Conservation (phyloP, 371 early-diverging fungal genomes). For the Lichtheimia ramosa region DNA sequence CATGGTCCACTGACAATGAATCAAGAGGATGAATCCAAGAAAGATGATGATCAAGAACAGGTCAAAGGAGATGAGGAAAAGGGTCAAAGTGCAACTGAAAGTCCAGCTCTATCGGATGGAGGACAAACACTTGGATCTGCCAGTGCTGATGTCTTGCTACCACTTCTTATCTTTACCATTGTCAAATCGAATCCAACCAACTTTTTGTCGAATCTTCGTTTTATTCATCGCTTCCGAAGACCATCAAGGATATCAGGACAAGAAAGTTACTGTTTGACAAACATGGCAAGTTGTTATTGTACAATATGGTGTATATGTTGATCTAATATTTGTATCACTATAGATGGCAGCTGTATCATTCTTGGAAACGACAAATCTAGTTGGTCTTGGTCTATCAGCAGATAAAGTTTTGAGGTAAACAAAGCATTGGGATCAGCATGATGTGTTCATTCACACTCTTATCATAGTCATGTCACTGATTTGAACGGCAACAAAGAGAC, state of each 20-base stretch:
- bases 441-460: neutral
- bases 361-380: slow-evolving; percentile 47
- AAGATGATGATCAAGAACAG: too few species aligned
- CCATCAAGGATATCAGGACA: slow-evolving; percentile 47
- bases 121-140: slow-evolving; percentile 17
- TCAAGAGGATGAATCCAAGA: too few species aligned
- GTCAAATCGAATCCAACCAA: slow-evolving; percentile 68
- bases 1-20: too few species aligned
- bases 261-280: slow-evolving; percentile 54
- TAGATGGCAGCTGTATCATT: slow-evolving; percentile 50
- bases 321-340: neutral
- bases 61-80: neutral
- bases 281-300: slow-evolving; percentile 26
- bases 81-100: neutral
- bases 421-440: neutral
- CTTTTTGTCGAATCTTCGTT: slow-evolving; percentile 63
- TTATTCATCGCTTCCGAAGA: slow-evolving; percentile 53
- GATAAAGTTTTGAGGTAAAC: slow-evolving; percentile 39
- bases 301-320: neutral
- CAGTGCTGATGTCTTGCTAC: slow-evolving; percentile 66
- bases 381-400: slow-evolving; percentile 48
- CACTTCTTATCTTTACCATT: slow-evolving; percentile 68
- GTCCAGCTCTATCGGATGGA: neutral
- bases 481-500: slow-evolving; percentile 1
- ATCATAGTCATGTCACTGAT: slow-evolving; percentile 36